Conservation (phyloP, 768 basidiomycete genomes). For the Gymnopilus dilepis region DNA sequence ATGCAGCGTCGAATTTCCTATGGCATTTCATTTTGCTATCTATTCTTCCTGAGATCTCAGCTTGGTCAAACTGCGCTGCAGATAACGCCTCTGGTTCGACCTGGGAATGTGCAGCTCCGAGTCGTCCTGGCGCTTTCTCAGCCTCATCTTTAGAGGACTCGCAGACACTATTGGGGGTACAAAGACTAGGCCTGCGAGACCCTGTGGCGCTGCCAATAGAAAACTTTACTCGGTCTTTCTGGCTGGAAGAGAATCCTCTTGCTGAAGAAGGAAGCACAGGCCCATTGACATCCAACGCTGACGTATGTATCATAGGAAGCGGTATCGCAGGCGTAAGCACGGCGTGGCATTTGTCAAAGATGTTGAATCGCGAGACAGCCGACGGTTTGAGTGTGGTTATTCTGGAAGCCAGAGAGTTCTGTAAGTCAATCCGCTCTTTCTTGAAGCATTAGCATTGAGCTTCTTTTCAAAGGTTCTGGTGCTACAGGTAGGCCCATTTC, state of each 20-base stretch:
- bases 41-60: neutral
- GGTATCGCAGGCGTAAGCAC: slow-evolving; percentile 80
- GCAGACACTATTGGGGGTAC: neutral
- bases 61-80: no score
- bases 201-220: slow-evolving; percentile 51
- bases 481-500: slow-evolving; percentile 82
- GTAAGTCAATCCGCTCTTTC: slow-evolving; percentile 48
- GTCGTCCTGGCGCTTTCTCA: neutral
- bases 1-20: neutral
- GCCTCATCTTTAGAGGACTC: neutral
- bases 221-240: slow-evolving; percentile 76
- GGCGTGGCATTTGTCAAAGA: slow-evolving; percentile 66
- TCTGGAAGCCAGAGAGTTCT: slow-evolving; percentile 86
- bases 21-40: neutral
- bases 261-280: slow-evolving; percentile 71
- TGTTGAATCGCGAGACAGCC: slow-evolving; percentile 11
- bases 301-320: slow-evolving; percentile 80
- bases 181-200: neutral
- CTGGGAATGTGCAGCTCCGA: neutral
- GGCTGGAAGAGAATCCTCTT: slow-evolving; percentile 73
- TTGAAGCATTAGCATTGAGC: neutral
- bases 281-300: slow-evolving; percentile 57
- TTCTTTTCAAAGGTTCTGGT: slow-evolving; percentile 58
- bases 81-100: neutral
- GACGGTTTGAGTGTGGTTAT: slow-evolving; percentile 56